A percentile compares a stretch with the other conserved stretches of the same genome.
phyloP scores from a whole-genome alignment of 331 rosid species.

The Ulmus americana region DNA sequence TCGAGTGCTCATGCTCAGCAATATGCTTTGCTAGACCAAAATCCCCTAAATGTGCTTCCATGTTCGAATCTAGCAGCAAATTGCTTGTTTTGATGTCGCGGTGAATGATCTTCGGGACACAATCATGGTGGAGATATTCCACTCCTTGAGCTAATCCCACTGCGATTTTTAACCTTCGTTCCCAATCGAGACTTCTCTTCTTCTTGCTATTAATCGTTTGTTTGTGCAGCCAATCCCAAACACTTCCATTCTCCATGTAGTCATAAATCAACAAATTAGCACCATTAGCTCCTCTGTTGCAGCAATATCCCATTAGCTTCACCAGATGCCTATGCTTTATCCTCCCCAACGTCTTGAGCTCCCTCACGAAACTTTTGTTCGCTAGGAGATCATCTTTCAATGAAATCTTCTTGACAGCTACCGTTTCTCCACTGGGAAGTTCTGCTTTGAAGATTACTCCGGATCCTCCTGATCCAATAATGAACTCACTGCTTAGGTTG shows the following conservation, averaged over 20 bases:
- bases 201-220: slow-evolving; percentile 39
- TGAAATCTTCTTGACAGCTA: slow-evolving; percentile 80
- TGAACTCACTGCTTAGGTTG: slow-evolving; percentile 60
- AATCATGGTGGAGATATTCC: slow-evolving; percentile 84
- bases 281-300: slow-evolving; percentile 50
- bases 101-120: slow-evolving; percentile 72
- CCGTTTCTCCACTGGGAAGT: slow-evolving; percentile 48
- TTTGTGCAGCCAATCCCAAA: slow-evolving; percentile 83
- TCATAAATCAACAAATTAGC: slow-evolving; percentile 71
- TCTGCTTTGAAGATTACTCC: slow-evolving; percentile 80
- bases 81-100: slow-evolving; percentile 82
- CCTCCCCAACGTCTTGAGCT: slow-evolving; percentile 78
- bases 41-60: slow-evolving; percentile 93
- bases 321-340: slow-evolving; percentile 80
- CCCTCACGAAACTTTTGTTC: slow-evolving; percentile 64
- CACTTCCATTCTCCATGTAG: slow-evolving; percentile 83
- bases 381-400: slow-evolving; percentile 62
- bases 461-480: slow-evolving; percentile 83
- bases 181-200: slow-evolving; percentile 67
- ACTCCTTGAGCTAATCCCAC: slow-evolving; percentile 77
- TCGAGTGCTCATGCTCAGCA: slow-evolving; percentile 42
- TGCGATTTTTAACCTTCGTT: slow-evolving; percentile 62
- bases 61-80: slow-evolving; percentile 58
- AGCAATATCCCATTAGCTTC: slow-evolving; percentile 73
- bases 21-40: slow-evolving; percentile 74